phyloP scores from a whole-genome alignment of 345 rosid genomes.

The Eucalyptus sp. region DNA sequence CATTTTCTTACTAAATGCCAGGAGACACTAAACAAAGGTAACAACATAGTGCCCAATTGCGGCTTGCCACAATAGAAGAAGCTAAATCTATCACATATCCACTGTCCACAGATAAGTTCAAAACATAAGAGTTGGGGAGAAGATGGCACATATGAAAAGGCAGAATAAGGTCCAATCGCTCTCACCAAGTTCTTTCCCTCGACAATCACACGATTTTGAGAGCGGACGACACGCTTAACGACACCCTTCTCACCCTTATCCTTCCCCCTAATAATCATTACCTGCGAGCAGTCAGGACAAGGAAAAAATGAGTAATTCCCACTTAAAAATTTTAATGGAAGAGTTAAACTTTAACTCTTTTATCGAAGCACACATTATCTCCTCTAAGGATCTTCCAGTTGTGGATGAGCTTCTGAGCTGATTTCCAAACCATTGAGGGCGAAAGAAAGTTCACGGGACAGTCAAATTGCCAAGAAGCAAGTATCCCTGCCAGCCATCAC shows the following conservation, averaged over 20 bases:
- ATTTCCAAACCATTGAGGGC: constrained; percentile 85
- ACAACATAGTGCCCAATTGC: background rate
- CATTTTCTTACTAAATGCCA: background rate
- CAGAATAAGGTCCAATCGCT: background rate
- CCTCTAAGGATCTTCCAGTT: constrained; percentile 97
- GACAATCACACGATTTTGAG: constrained; percentile 84
- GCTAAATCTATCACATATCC: background rate
- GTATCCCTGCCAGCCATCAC: background rate
- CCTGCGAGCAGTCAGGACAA: constrained; percentile 19
- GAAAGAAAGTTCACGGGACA: background rate
- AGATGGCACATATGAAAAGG: background rate
- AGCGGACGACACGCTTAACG: constrained; percentile 66
- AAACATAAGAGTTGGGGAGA: background rate
- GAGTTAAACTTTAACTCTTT: background rate
- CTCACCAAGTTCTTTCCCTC: constrained; percentile 86
- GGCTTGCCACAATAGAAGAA: background rate
- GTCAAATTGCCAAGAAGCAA: background rate
- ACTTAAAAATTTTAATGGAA: background rate
- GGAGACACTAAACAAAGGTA: background rate
- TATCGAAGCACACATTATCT: constrained; percentile 55
- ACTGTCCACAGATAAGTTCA: background rate
- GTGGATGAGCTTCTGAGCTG: constrained; percentile 92
- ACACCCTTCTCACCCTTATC: constrained; percentile 77
- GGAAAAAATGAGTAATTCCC: background rate
- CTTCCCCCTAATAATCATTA: constrained; percentile 80